These are phyloP conservation scores for Pythium folliculosum DNA, from an alignment of 352 stramenopile genomes.

Conservation along the genomic window DNA sequence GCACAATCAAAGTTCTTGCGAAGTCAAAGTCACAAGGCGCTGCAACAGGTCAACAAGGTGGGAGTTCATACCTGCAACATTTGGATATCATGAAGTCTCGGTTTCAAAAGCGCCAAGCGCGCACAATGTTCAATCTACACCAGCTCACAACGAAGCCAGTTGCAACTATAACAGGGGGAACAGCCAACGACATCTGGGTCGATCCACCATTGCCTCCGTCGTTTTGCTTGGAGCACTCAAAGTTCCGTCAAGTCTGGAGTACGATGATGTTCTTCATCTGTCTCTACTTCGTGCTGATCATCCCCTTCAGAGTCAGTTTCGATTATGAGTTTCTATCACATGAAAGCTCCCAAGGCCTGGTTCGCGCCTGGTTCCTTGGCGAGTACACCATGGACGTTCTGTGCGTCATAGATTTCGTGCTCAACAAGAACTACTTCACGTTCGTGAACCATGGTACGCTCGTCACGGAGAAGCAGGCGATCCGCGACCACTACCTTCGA, in stretches of 20 bases:
- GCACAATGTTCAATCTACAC: conserved; percentile 22
- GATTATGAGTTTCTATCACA: conserved; percentile 30
- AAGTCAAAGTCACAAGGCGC: no score
- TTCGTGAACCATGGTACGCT: conserved; percentile 46
- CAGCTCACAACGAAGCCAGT: conserved; percentile 6
- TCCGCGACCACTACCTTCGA: conserved; percentile 47
- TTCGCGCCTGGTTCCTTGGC: conserved; percentile 35
- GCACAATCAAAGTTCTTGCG: no score
- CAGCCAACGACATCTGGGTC: conserved; percentile 31
- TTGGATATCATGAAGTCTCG: conserved; percentile 31
- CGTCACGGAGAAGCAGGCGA: conserved; percentile 39
- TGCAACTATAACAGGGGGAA: not conserved
- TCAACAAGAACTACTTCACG: conserved; percentile 56
- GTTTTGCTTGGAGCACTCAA: conserved; percentile 32
- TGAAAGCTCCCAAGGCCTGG: not conserved
- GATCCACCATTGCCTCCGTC: conserved; percentile 28
- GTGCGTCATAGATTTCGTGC: conserved; percentile 53
- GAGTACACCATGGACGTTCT: conserved; percentile 41
- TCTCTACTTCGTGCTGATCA: conserved; percentile 36
- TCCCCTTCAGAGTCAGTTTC: conserved; percentile 43
- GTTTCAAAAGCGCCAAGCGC: not conserved
- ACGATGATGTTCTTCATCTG: conserved; percentile 35
- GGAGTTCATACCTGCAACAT: conserved; percentile 29
- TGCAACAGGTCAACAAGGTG: not conserved
- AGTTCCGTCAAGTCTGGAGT: conserved; percentile 32